Conservation (phyloP, 108 stramenopile species). For the Nannochloropsis oceanica region DNA sequence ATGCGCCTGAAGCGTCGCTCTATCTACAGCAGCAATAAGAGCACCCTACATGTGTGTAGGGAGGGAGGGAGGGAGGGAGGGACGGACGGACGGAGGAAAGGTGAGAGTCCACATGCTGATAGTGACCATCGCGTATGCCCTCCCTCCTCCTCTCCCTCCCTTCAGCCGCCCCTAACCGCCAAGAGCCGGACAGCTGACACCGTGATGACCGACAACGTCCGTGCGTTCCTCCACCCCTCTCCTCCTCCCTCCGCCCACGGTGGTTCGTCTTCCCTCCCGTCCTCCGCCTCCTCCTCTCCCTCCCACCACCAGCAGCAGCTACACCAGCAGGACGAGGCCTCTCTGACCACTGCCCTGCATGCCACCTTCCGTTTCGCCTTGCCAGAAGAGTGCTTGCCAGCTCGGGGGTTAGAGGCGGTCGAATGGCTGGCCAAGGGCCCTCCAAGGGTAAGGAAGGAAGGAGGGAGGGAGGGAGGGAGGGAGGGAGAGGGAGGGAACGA, state of each 20-base stretch:
- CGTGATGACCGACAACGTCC: neutral
- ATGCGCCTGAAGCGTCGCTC: neutral
- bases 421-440: neutral
- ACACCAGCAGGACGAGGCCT: neutral
- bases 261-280: neutral
- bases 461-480: neutral
- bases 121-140: neutral
- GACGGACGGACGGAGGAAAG: neutral
- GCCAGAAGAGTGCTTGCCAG: neutral
- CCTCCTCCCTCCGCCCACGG: neutral
- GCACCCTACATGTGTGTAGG: neutral
- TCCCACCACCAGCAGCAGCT: neutral
- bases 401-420: neutral
- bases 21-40: neutral
- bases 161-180: neutral
- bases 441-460: neutral
- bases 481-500: neutral
- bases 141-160: neutral
- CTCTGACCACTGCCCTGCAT: neutral
- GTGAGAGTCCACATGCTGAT: neutral
- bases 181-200: neutral
- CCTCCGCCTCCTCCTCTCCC: too few species aligned
- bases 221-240: neutral
- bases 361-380: neutral
- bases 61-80: neutral